Evolutionary conservation across 148 eudicot genomes (phyloP).

Genomic region (Pouteria glomerata): DNA sequence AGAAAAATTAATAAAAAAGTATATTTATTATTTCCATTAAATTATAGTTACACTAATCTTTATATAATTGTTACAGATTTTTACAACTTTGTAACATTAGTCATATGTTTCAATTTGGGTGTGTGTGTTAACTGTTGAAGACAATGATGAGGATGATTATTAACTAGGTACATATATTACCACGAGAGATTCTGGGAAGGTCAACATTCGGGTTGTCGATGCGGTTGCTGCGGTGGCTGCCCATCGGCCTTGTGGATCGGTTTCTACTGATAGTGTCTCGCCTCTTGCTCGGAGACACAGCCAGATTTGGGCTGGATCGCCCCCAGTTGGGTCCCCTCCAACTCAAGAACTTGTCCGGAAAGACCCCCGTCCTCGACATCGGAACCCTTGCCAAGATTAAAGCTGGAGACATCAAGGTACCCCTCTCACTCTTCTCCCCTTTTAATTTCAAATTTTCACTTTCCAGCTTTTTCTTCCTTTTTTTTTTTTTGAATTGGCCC

Average conservation of each 20-base stretch:
- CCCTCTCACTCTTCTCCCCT: too few species aligned
- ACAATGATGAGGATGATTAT: background rate
- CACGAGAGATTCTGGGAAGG: constrained; percentile 68
- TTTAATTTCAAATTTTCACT: background rate
- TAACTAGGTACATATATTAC: constrained; percentile 57
- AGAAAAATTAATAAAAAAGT: too few species aligned
- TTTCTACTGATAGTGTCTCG: constrained; percentile 48
- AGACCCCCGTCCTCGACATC: constrained; percentile 68
- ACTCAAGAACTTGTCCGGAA: constrained; percentile 53
- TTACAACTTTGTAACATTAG: too few species aligned
- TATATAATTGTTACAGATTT: too few species aligned
- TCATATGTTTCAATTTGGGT: background rate
- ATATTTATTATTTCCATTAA: too few species aligned
- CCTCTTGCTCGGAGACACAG: constrained; percentile 55
- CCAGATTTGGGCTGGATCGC: constrained; percentile 44
- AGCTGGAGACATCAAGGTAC: constrained; percentile 64
- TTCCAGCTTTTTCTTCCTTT: background rate
- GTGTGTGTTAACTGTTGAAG: background rate
- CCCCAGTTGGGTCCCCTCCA: constrained; percentile 57
- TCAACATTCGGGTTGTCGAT: constrained; percentile 77
- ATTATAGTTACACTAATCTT: too few species aligned
- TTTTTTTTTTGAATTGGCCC: constrained; percentile 9
- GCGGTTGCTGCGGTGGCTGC: constrained; percentile 73
- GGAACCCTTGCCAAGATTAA: constrained; percentile 70
- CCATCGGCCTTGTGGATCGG: constrained; percentile 51